These are phyloP conservation scores for Penicillium fimorum DNA, from an alignment of 495 filamentous ascomycete genomes.

Conservation along the genomic window DNA sequence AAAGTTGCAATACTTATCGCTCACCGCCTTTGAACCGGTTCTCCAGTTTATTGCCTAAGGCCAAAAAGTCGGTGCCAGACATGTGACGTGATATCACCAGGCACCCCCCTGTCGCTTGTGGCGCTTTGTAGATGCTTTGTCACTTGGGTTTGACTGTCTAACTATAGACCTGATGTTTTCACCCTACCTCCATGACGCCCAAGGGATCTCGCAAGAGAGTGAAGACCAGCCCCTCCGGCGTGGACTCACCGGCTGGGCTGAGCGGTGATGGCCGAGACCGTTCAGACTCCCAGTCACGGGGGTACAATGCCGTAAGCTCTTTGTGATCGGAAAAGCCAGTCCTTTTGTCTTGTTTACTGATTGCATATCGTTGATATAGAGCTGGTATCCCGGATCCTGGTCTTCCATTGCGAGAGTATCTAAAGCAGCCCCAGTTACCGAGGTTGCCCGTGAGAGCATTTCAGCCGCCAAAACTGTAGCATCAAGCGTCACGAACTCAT, in stretches of 20 bases:
- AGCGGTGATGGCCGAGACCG: conserved; percentile 33
- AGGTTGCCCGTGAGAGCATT: conserved; percentile 76
- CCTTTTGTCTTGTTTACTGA: conserved; percentile 2
- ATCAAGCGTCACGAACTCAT: conserved; percentile 38
- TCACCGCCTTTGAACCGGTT: conserved; percentile 24
- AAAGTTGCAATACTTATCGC: conserved; percentile 31
- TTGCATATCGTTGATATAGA: conserved; percentile 22
- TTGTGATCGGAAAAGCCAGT: background rate
- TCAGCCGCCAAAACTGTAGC: conserved; percentile 54
- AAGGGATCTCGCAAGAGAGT: conserved; percentile 65
- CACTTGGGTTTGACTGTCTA: conserved; percentile 8
- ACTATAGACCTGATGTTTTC: conserved; percentile 33
- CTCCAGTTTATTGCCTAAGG: conserved; percentile 27
- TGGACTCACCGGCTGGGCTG: conserved; percentile 34
- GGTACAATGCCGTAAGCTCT: conserved; percentile 31
- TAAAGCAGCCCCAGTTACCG: conserved; percentile 70
- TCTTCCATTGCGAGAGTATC: conserved; percentile 54
- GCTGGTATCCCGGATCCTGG: conserved; percentile 61
- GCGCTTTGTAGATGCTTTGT: conserved; percentile 19
- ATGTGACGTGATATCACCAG: conserved; percentile 43
- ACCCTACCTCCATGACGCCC: conserved; percentile 35
- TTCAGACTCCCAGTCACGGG: conserved; percentile 35
- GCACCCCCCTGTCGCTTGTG: conserved; percentile 21
- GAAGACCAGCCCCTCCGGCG: conserved; percentile 55
- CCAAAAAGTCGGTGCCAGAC: conserved; percentile 20